Conservation (phyloP, 306 rosid genomes). For the Comarum palustre region DNA sequence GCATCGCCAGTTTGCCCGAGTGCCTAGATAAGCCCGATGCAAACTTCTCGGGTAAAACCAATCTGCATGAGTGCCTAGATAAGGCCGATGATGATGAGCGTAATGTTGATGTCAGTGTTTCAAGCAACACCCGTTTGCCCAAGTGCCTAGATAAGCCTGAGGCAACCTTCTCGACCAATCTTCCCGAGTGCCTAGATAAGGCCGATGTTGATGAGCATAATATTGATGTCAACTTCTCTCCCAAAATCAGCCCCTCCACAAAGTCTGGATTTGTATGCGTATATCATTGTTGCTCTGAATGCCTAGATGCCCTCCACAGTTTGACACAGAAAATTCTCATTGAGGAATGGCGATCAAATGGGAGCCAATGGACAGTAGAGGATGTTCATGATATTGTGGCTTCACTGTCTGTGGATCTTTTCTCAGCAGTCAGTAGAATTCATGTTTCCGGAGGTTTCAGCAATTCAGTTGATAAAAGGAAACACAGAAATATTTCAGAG, state of each 20-base stretch:
- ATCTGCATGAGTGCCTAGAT: neutral
- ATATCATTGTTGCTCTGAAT: conserved; percentile 69
- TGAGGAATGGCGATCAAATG: conserved; percentile 32
- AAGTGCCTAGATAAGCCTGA: conserved; percentile 11
- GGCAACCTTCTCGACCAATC: neutral
- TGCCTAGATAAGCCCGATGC: conserved; percentile 9
- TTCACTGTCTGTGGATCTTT: conserved; percentile 65
- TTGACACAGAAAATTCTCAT: conserved; percentile 43
- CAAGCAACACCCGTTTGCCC: conserved; percentile 2
- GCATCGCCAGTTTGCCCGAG: neutral
- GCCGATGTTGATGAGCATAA: conserved; percentile 27
- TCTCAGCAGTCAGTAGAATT: conserved; percentile 54
- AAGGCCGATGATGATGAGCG: conserved; percentile 25
- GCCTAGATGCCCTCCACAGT: conserved; percentile 45
- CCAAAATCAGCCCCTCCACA: conserved; percentile 27
- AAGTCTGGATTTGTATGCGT: conserved; percentile 47
- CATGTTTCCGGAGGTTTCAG: conserved; percentile 33
- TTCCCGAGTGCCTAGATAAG: neutral
- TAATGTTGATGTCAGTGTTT: conserved; percentile 22
- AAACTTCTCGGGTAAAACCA: neutral
- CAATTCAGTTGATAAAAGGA: conserved; percentile 21
- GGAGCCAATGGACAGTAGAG: conserved; percentile 51
- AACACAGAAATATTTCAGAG: conserved; percentile 24
- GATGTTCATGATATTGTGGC: conserved; percentile 72
- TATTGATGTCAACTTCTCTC: conserved; percentile 24